Conservation (phyloP, 1,139 yeast genomes). For the Scheffersomyces titani region DNA sequence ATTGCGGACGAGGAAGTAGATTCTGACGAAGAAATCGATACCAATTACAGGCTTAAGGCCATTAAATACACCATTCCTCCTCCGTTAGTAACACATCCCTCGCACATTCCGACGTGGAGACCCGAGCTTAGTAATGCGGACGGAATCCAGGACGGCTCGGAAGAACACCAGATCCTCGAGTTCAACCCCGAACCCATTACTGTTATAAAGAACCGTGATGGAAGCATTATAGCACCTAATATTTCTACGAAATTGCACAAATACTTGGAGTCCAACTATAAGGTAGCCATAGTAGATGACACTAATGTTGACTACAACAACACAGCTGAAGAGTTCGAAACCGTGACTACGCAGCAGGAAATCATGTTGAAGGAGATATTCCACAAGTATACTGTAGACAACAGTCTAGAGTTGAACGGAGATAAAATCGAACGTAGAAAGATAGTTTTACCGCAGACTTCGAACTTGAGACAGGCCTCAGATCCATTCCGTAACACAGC, state of each 20-base stretch:
- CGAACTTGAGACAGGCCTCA: slow-evolving; percentile 39
- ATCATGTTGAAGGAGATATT: slow-evolving; percentile 27
- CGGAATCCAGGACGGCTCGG: slow-evolving; percentile 26
- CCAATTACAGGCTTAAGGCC: slow-evolving; percentile 37
- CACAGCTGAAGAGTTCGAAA: slow-evolving; percentile 37
- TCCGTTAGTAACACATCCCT: slow-evolving; percentile 75
- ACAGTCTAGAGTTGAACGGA: slow-evolving; percentile 42
- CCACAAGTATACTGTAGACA: slow-evolving; percentile 35
- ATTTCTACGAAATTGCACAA: slow-evolving; percentile 43
- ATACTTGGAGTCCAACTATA: slow-evolving; percentile 55
- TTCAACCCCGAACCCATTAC: slow-evolving; percentile 33
- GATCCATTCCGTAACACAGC: slow-evolving; percentile 44
- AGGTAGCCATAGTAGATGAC: slow-evolving; percentile 44
- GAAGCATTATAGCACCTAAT: slow-evolving; percentile 26
- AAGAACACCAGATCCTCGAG: slow-evolving; percentile 36
- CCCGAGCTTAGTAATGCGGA: slow-evolving; percentile 40
- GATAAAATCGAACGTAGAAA: slow-evolving; percentile 48
- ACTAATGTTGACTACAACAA: slow-evolving; percentile 32
- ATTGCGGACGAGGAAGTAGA: slow-evolving; percentile 11
- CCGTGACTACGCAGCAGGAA: slow-evolving; percentile 33
- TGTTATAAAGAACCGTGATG: slow-evolving; percentile 20
- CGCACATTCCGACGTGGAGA: slow-evolving; percentile 69
- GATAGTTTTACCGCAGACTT: slow-evolving; percentile 44
- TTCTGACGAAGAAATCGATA: slow-evolving; percentile 9
- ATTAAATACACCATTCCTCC: slow-evolving; percentile 55